These are phyloP conservation scores for Fusarium sp. DNA, from an alignment of 2,329 filamentous ascomycete species.

Conservation along the genomic window DNA sequence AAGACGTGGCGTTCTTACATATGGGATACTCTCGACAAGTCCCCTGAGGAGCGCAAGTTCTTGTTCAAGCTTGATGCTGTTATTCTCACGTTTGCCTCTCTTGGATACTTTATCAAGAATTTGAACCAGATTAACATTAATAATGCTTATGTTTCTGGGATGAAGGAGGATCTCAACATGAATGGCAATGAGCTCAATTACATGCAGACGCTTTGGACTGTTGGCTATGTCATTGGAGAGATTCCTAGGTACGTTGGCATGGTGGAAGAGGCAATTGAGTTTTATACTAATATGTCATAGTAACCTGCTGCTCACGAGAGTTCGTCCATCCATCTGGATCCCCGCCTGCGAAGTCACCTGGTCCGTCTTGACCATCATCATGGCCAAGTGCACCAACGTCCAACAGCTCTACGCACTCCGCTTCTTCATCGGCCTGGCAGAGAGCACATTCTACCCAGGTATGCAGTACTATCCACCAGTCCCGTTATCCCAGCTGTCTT, in stretches of 20 bases:
- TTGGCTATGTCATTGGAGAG: constrained; percentile 64
- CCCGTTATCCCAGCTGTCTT: not conserved
- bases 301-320: constrained; percentile 49
- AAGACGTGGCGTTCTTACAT: constrained; percentile 57
- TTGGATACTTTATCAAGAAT: constrained; percentile 52
- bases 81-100: constrained; percentile 49
- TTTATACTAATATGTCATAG: constrained; percentile 10
- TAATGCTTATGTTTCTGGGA: constrained; percentile 53
- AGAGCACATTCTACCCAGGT: constrained; percentile 51
- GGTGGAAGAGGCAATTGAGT: too few species aligned
- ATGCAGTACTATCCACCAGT: constrained; percentile 42
- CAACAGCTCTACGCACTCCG: constrained; percentile 51
- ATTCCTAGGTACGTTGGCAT: constrained; percentile 41
- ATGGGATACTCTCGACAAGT: constrained; percentile 59
- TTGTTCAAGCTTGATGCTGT: constrained; percentile 55
- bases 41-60: constrained; percentile 51
- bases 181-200: constrained; percentile 59
- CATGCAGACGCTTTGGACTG: constrained; percentile 61
- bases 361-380: constrained; percentile 46
- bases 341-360: constrained; percentile 49
- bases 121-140: constrained; percentile 48
- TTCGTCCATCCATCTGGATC: constrained; percentile 53
- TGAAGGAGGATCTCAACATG: constrained; percentile 61
- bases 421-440: constrained; percentile 54
- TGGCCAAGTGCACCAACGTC: constrained; percentile 51